Evolutionary conservation across 1,139 yeast species (phyloP), one percentile per base, ranked within the genome.

Genomic region (Hanseniaspora sp.): DNA sequence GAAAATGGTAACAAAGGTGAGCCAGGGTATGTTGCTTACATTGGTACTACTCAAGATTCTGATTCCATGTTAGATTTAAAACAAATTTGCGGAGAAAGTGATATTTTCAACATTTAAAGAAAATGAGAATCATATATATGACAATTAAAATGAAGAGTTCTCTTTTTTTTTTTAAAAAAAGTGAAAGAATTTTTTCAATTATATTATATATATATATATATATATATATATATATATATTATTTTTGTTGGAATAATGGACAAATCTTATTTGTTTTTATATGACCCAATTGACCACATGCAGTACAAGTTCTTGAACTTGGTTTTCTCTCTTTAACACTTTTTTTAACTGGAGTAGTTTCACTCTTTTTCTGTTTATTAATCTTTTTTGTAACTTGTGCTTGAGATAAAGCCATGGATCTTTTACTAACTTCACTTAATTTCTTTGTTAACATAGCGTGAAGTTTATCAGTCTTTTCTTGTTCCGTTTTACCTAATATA

Each of bases 261-360:
- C 97, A 90, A 0, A 86, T 71, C 54, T 79, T 74, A 67, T 87
- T 88, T 9, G 97, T 90, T 64, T 95, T 76, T 59, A 90, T 92
- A 67, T 92, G 98, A 0, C 97, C 98, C 62, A 85, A 77, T 3
- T 92, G 95, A 31, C 97, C 97, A 74, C 97, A 92, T 1, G 95
- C 84, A 5, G 95, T 88, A 71, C 97, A 92, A 63, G 87, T 78
- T 65, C 97, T 74, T 7, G 86, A 82, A 84, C 86, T 53, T 15
- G 38, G 23, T 28, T 30, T 45, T 37, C 47, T 49, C 17, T 49
- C 51, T 65, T 73, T 73, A 51, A 73, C 70, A n/a, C 17, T 58
- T 57, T 54, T 63, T 63, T 46, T 64, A 60, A n/a, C 62, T 63
- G 17, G 58, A 11, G 39, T 33, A 2, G 34, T 71, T 57, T 65